phyloP scores from a whole-genome alignment of 1,284 basidiomycete genomes.

The Sanghuangporus sanghuang region DNA sequence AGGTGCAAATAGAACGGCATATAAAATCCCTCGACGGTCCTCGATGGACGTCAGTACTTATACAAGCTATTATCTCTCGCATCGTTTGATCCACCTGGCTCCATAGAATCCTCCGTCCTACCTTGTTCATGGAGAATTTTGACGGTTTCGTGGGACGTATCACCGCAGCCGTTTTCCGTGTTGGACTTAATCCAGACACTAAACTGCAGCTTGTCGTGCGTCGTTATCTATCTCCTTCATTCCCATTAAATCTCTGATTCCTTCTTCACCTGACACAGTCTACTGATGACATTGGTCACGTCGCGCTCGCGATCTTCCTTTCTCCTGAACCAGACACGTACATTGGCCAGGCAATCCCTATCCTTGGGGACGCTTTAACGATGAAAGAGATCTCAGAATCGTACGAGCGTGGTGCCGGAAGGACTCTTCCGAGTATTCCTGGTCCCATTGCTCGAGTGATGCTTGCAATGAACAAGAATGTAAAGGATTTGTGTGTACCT shows the following conservation, averaged over 20 bases:
- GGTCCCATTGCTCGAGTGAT: slow-evolving; percentile 25
- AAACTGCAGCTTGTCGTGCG: slow-evolving; percentile 32
- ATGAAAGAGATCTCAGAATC: slow-evolving; percentile 26
- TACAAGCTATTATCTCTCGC: not conserved
- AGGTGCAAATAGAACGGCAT: slow-evolving; percentile 35
- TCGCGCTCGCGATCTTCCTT: slow-evolving; percentile 32
- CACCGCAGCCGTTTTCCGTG: slow-evolving; percentile 29
- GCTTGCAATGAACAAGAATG: slow-evolving; percentile 28
- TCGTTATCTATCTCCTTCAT: not conserved
- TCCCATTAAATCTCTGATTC: not conserved
- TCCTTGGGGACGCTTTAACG: slow-evolving; percentile 31
- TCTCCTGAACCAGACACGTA: slow-evolving; percentile 25
- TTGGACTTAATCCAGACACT: slow-evolving; percentile 29
- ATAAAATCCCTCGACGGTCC: slow-evolving; percentile 31
- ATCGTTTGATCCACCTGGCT: not conserved
- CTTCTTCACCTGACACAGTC: slow-evolving; percentile 20
- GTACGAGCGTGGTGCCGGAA: slow-evolving; percentile 30
- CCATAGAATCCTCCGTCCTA: slow-evolving; percentile 31
- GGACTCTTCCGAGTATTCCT: slow-evolving; percentile 28
- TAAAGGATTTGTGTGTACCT: slow-evolving; percentile 29
- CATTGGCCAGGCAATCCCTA: slow-evolving; percentile 25
- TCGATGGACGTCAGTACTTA: slow-evolving; percentile 33
- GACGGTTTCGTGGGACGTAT: slow-evolving; percentile 33
- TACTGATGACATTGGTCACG: slow-evolving; percentile 34
- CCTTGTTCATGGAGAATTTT: slow-evolving; percentile 39